phyloP scores from a whole-genome alignment of 192 early-diverging fungal genomes.

The Coemansia sp. region DNA sequence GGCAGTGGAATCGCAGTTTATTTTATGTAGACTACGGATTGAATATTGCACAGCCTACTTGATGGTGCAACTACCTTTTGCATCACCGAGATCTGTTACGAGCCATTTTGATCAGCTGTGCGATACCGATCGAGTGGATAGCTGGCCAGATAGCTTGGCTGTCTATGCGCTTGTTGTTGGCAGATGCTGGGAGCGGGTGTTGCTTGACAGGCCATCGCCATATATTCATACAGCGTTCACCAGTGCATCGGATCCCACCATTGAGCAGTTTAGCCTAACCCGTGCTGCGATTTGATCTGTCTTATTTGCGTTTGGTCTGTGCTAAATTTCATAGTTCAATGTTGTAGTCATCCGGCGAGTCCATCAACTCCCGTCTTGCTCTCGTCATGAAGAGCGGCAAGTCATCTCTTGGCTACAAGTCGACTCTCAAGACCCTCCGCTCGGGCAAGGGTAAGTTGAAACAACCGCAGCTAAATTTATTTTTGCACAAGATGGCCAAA shows the following conservation, averaged over 20 bases:
- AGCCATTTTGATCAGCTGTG: neutral
- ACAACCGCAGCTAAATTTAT: neutral
- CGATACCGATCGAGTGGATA: neutral
- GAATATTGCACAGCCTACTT: neutral
- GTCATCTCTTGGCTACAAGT: conserved; percentile 98
- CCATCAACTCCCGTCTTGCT: conserved; percentile 97
- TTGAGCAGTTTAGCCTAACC: neutral
- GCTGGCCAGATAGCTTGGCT: neutral
- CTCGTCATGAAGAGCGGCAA: conserved; percentile 99
- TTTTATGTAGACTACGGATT: neutral
- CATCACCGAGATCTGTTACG: neutral
- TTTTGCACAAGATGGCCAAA: neutral
- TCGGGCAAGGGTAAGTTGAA: conserved; percentile 73
- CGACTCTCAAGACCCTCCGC: conserved; percentile 96
- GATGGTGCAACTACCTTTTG: neutral
- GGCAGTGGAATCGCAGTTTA: neutral
- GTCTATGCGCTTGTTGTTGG: neutral
- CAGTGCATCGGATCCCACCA: neutral
- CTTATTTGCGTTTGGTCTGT: neutral
- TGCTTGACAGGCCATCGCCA: neutral
- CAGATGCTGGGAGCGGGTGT: neutral
- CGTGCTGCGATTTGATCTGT: neutral
- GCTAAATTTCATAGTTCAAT: neutral
- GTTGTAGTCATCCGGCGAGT: conserved; percentile 84
- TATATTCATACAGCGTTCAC: neutral